Base-by-base conservation (phyloP, 208 protist genomes). In the Balamuthia mandrillaris region DNA sequence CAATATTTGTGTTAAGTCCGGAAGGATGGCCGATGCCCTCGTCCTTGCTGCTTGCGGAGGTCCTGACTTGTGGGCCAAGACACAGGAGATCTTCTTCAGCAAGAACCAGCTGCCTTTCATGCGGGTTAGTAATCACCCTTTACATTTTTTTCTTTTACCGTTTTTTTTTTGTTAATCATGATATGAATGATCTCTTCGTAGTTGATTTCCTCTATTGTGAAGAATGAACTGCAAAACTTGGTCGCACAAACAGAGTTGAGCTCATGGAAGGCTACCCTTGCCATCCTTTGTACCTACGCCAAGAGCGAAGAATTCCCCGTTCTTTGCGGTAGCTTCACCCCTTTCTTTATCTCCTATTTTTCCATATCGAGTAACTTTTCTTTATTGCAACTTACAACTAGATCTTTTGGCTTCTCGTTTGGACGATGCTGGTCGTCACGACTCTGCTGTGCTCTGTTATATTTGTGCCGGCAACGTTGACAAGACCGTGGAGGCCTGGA, bases 401-500 rank as follows among this genome's bases (percentile, higher is more conserved):
- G 75, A 75, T 18, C 47, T 75, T 9, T 47, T 93, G 3, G 91
- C 85, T 42, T 61, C 58, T 21, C 81, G 91, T 51, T 56, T 94
- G 21, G 54, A 81, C 0, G 85, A 78, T 29, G 47, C 60, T 3
- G 72, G 81, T 14, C 90, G 92, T 24, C 81, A 29, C 10, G 41
- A 78, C n/a, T 37, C 88, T 3, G 90, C 93, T 33, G 90, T 75
- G 16, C 79, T 94, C 6, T 94, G 92, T 83, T 95, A 92, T 52
- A 94, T 95, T 56, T 93, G 87, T 52, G 89, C 93, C 7, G 90
- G 90, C 33, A 90, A 94, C 74, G 79, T 93, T 18, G 91, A 92
- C 21, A 91, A 89, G 44, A 78, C 86, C 5, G 83, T 92, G 14
- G 33, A 84, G 27, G 83, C 92, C 29, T 94, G 93, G 92, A 37